Percentiles rank a stretch among this genome's conserved stretches.
Evolutionary conservation across 2,329 filamentous ascomycete species (phyloP).

Genomic region (Pyrenophora seminiperda): DNA sequence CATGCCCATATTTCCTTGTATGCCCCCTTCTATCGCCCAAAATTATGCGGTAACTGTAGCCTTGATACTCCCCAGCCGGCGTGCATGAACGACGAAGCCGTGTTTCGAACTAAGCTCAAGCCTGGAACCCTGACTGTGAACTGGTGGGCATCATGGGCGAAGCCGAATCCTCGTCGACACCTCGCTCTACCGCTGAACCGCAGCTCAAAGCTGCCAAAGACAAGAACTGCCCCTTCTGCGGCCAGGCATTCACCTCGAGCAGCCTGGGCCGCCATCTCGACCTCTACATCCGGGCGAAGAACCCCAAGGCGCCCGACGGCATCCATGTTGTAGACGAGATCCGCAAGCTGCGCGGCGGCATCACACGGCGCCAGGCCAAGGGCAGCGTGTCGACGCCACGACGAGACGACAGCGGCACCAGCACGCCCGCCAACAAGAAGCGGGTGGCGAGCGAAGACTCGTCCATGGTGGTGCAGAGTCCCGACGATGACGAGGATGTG

Average conservation of each 20-base stretch:
- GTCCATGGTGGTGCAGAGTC: conserved; percentile 33
- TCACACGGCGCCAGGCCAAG: conserved; percentile 83
- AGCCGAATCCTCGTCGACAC: conserved; percentile 48
- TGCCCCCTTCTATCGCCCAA: conserved; percentile 16
- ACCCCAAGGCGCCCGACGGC: conserved; percentile 84
- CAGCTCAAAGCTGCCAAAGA: conserved; percentile 70
- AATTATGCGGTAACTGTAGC: conserved; percentile 38
- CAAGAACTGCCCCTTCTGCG: conserved; percentile 85
- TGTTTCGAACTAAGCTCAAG: conserved; percentile 25
- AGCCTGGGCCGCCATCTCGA: conserved; percentile 92
- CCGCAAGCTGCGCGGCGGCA: conserved; percentile 76
- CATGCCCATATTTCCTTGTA: conserved; percentile 12
- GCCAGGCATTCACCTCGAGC: conserved; percentile 81
- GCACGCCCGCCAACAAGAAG: conserved; percentile 31
- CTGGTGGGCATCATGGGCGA: conserved; percentile 37
- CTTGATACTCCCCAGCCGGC: conserved; percentile 6
- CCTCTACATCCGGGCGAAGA: conserved; percentile 91
- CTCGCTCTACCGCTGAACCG: conserved; percentile 31
- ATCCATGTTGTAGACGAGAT: conserved; percentile 92
- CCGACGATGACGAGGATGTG: conserved; percentile 21
- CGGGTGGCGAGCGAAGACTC: conserved; percentile 35
- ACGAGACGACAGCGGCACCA: conserved; percentile 54
- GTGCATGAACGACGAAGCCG: conserved; percentile 25
- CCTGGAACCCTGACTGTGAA: conserved; percentile 20
- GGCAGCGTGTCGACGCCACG: conserved; percentile 58